Evolutionary conservation across 1,284 basidiomycete species (phyloP), one percentile per base, ranked within the genome.

Genomic region (Fistulinella staudtii): DNA sequence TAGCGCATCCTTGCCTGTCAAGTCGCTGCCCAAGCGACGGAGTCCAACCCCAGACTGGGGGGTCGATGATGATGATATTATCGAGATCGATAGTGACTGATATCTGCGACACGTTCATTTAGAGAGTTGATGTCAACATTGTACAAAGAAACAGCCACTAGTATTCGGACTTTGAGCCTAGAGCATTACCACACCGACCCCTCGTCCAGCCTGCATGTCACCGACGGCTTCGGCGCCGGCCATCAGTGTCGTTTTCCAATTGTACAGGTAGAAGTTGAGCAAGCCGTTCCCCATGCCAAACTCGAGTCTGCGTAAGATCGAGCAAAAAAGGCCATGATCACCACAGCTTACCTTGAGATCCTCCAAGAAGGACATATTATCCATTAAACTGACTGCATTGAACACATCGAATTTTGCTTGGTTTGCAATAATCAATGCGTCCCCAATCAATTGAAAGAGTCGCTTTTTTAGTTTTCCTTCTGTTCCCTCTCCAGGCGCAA

Each of bases 351-450:
- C 89, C 77, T 85, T 87, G 47, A 93, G 76, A 46, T 95, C 89
- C 25, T 79, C 68, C 43, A 99, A 63, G 68, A 99, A 86, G 38
- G 78, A 65, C 47, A 82, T 75, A 65, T 97, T 99, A 66, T 99
- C 96, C 85, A 98, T 91, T 47, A 97, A 69, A 8, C 93, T 95
- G 48, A 99, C 69, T 1, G 90, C 91, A 66, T 99, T 99, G 67
- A 99, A 83, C 8, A 99, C 96, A 64, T 99, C 96, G 59, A 99
- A 98, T 38, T 82, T 80, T 36, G 85, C 81, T 65, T 88, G 75
- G 52, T 85, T 79, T 0, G 94, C 93, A 37, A 93, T 69, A 52
- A 89, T 72, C 45, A 97, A 65, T 3, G 89, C 80, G 63, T 95
- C 93, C 11, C 76, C 72, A 25, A 94, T 74, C 43, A 99, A 72